Percentiles rank a stretch among this genome's conserved stretches.
Conservation (phyloP, 2,329 filamentous ascomycete genomes). For the Venturia aucupariae region DNA sequence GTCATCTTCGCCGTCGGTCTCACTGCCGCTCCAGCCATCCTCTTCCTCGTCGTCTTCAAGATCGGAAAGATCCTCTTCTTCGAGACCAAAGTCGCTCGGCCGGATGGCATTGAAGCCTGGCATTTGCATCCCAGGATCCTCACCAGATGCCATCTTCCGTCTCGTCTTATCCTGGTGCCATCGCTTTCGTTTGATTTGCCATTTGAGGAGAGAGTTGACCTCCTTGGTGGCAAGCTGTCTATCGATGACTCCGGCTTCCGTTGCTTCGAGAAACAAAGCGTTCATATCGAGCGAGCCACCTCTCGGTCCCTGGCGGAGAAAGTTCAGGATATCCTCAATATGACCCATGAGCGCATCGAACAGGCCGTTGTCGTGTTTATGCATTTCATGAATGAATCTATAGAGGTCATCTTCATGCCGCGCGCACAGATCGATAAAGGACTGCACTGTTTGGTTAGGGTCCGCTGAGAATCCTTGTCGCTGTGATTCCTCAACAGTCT, state of each 20-base stretch:
- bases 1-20: slow-evolving; percentile 43
- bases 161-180: slow-evolving; percentile 97
- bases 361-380: slow-evolving; percentile 90
- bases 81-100: slow-evolving; percentile 79
- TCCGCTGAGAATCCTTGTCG: slow-evolving; percentile 80
- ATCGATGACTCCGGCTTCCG: slow-evolving; percentile 58
- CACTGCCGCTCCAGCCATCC: slow-evolving; percentile 63
- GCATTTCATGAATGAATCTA: slow-evolving; percentile 97
- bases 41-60: slow-evolving; percentile 60
- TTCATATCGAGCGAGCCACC: slow-evolving; percentile 88
- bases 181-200: slow-evolving; percentile 93
- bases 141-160: slow-evolving; percentile 82
- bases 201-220: slow-evolving; percentile 77
- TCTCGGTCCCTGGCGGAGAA: slow-evolving; percentile 71
- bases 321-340: slow-evolving; percentile 92
- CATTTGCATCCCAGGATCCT: slow-evolving; percentile 32
- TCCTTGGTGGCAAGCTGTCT: slow-evolving; percentile 64
- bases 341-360: slow-evolving; percentile 95
- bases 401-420: slow-evolving; percentile 96
- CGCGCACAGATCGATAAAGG: slow-evolving; percentile 93
- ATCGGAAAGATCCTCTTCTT: slow-evolving; percentile 75
- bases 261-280: slow-evolving; percentile 74
- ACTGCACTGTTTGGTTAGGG: slow-evolving; percentile 95
- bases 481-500: slow-evolving; percentile 60
- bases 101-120: slow-evolving; percentile 54